phyloP scores from a whole-genome alignment of 2,329 filamentous ascomycete genomes.

The Myriosclerotinia scirpicola region DNA sequence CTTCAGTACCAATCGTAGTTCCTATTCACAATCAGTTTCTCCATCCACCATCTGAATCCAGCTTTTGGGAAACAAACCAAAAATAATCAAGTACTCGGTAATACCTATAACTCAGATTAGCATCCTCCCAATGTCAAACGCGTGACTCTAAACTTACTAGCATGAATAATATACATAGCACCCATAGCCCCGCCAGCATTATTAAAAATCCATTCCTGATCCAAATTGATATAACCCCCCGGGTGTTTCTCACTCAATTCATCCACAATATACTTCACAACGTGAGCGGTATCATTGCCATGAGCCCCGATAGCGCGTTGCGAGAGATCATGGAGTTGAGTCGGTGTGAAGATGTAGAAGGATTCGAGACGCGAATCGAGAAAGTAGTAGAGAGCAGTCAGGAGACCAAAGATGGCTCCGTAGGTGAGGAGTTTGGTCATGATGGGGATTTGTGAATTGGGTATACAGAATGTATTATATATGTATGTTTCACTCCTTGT shows the following conservation, averaged over 20 bases:
- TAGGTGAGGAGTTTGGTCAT: slow-evolving; percentile 44
- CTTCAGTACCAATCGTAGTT: slow-evolving; percentile 80
- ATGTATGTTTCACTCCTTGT: slow-evolving; percentile 6
- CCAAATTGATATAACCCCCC: slow-evolving; percentile 59
- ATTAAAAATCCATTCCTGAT: slow-evolving; percentile 88
- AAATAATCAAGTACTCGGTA: slow-evolving; percentile 89
- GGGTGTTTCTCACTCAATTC: slow-evolving; percentile 58
- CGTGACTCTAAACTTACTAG: slow-evolving; percentile 56
- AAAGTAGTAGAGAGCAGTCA: slow-evolving; percentile 55
- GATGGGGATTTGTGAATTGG: slow-evolving; percentile 1
- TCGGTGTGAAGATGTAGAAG: slow-evolving; percentile 75
- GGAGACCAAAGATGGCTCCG: slow-evolving; percentile 53
- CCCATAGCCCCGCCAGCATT: slow-evolving; percentile 92
- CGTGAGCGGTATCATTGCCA: slow-evolving; percentile 70
- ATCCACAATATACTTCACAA: slow-evolving; percentile 68
- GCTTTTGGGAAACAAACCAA: slow-evolving; percentile 49
- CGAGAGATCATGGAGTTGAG: slow-evolving; percentile 67
- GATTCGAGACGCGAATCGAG: slow-evolving; percentile 52
- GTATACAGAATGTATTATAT: too few relatives aligned
- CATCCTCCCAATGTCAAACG: slow-evolving; percentile 23
- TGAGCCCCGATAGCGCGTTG: slow-evolving; percentile 64
- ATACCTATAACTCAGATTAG: slow-evolving; percentile 51
- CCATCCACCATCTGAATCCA: neutral
- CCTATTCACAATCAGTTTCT: slow-evolving; percentile 42
- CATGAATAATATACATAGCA: slow-evolving; percentile 86